These are phyloP conservation scores for Diaporthe helianthi DNA, from an alignment of 2,329 filamentous ascomycete genomes.

Conservation along the genomic window DNA sequence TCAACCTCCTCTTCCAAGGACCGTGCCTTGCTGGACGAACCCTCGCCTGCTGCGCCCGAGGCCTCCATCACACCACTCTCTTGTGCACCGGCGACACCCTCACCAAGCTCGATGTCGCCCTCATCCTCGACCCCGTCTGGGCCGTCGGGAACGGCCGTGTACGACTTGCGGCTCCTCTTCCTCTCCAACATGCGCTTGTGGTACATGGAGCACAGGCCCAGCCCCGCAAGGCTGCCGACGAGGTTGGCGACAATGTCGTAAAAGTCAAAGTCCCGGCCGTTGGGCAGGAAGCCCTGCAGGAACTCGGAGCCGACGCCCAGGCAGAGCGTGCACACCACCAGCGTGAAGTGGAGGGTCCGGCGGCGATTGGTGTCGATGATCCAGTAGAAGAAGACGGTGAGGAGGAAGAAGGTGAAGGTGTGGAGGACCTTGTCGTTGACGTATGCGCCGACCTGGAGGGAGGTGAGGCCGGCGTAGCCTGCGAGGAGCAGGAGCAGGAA, in stretches of 20 bases:
- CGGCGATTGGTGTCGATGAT: conserved; percentile 90
- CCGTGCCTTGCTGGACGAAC: conserved; percentile 42
- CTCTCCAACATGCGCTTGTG: conserved; percentile 95
- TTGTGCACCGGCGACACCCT: conserved; percentile 57
- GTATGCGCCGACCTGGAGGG: conserved; percentile 59
- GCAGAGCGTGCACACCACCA: conserved; percentile 76
- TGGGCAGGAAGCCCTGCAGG: conserved; percentile 76
- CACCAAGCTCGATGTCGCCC: conserved; percentile 78
- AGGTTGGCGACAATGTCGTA: conserved; percentile 91
- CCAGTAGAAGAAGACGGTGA: conserved; percentile 95
- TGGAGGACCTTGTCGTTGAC: conserved; percentile 94
- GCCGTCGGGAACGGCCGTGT: conserved; percentile 70
- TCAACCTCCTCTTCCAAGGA: conserved; percentile 83
- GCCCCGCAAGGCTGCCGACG: conserved; percentile 73
- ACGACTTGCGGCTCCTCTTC: conserved; percentile 75
- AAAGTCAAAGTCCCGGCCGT: conserved; percentile 74
- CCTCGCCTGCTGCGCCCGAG: conserved; percentile 33
- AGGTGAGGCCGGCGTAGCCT: conserved; percentile 80
- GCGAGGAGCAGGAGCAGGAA: conserved; percentile 74
- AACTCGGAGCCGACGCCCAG: conserved; percentile 79
- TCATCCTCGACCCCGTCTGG: conserved; percentile 63
- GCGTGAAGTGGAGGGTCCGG: conserved; percentile 82
- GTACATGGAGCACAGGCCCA: conserved; percentile 86
- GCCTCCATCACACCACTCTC: conserved; percentile 68
- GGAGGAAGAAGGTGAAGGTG: conserved; percentile 84